These are phyloP conservation scores for Marasmius tenuissimus DNA, from an alignment of 1,284 basidiomycete species.

Conservation along the genomic window DNA sequence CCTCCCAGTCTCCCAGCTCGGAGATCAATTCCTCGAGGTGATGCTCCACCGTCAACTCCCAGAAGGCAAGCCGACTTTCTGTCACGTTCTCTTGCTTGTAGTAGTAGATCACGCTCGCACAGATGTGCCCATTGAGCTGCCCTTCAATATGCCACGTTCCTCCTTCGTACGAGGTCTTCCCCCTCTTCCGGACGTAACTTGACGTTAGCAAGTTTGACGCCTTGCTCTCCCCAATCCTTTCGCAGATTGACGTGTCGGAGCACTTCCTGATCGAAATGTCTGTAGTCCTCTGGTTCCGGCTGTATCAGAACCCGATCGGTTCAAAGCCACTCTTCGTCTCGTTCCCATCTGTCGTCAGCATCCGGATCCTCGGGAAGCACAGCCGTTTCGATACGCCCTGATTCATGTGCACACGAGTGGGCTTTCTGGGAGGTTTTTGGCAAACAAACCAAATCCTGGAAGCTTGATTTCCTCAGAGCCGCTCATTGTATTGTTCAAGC, in stretches of 20 bases:
- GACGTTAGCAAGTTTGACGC: conserved; percentile 50
- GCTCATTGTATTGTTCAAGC: too few relatives aligned
- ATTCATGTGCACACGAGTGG: neutral
- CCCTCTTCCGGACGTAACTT: conserved; percentile 39
- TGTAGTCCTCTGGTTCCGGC: neutral
- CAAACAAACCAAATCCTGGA: neutral
- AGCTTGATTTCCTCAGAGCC: too few relatives aligned
- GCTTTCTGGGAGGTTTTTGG: neutral
- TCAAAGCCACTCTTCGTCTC: neutral
- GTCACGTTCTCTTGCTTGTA: conserved; percentile 35
- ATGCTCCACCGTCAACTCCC: conserved; percentile 3
- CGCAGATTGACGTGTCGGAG: conserved; percentile 21
- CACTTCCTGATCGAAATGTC: neutral
- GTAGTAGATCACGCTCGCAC: conserved; percentile 43
- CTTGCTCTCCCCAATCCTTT: conserved; percentile 19
- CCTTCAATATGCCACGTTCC: conserved; percentile 41
- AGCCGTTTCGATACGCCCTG: neutral
- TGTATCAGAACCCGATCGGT: neutral
- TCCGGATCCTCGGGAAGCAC: neutral
- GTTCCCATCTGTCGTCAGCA: neutral
- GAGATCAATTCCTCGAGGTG: conserved; percentile 15
- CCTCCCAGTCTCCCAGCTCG: conserved; percentile 25
- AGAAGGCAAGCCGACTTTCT: conserved; percentile 30
- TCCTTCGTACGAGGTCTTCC: conserved; percentile 32
- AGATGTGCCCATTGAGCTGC: conserved; percentile 45